Evolutionary conservation across 1,284 basidiomycete species (phyloP).

Genomic region (Fomitopsis palustris): DNA sequence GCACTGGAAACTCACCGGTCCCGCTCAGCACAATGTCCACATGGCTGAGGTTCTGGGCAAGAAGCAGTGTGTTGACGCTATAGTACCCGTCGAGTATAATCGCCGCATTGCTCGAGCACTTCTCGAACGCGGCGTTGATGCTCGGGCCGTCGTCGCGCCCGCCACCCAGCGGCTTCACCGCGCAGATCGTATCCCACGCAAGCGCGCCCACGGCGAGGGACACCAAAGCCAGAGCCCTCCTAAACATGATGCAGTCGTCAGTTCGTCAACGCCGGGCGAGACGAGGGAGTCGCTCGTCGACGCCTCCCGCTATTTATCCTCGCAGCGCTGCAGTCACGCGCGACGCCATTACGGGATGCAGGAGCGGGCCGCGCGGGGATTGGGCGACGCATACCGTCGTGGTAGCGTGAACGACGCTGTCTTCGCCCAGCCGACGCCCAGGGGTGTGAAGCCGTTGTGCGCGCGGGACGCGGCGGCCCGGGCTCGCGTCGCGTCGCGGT

Average conservation of each 20-base stretch:
- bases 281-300: background rate
- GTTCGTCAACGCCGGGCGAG: background rate
- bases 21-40: slow-evolving; percentile 40
- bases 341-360: background rate
- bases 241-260: slow-evolving; percentile 7
- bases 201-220: slow-evolving; percentile 3
- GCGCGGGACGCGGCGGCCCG: background rate
- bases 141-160: slow-evolving; percentile 35
- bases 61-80: slow-evolving; percentile 38
- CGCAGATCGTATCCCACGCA: slow-evolving; percentile 20
- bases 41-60: slow-evolving; percentile 34
- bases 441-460: background rate
- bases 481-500: background rate
- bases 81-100: slow-evolving; percentile 35
- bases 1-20: slow-evolving; percentile 18
- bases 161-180: slow-evolving; percentile 31
- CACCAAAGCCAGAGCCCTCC: slow-evolving; percentile 4
- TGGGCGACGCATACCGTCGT: background rate
- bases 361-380: background rate
- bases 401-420: background rate
- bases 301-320: background rate
- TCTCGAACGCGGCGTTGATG: slow-evolving; percentile 31
- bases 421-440: background rate
- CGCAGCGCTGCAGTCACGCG: background rate
- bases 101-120: slow-evolving; percentile 27